phyloP scores from a whole-genome alignment of 2,329 filamentous ascomycete species.

The Chrysoporthe cubensis region DNA sequence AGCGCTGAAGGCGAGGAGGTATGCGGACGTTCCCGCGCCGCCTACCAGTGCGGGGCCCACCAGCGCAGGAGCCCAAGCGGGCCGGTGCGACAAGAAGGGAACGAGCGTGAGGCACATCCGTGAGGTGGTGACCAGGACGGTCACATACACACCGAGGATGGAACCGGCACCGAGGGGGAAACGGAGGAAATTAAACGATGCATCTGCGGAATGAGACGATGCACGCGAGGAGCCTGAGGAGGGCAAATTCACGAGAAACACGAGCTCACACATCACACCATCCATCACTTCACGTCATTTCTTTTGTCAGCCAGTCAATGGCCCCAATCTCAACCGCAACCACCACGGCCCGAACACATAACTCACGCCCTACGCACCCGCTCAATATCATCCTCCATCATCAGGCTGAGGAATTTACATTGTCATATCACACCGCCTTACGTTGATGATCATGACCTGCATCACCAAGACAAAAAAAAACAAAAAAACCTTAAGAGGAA shows the following conservation, averaged over 20 bases:
- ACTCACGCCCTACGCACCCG: background rate
- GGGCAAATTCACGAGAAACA: conserved; percentile 1
- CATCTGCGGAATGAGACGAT: conserved; percentile 5
- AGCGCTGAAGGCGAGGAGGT: conserved; percentile 66
- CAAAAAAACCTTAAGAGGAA: conserved; percentile 16
- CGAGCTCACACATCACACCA: conserved; percentile 4
- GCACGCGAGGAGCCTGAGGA: background rate
- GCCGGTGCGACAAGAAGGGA: conserved; percentile 55
- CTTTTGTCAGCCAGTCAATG: background rate
- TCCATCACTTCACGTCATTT: background rate
- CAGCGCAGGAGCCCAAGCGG: conserved; percentile 13
- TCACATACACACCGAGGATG: conserved; percentile 86
- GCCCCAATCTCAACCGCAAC: background rate
- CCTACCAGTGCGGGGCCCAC: conserved; percentile 29
- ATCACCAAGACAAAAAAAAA: conserved; percentile 17
- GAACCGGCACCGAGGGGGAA: conserved; percentile 91
- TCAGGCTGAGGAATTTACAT: background rate
- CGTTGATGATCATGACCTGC: conserved; percentile 29
- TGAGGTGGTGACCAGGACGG: conserved; percentile 91
- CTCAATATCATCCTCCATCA: background rate
- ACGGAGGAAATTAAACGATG: conserved; percentile 68
- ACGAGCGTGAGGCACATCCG: conserved; percentile 73
- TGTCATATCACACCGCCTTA: conserved; percentile 8
- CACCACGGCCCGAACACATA: background rate
- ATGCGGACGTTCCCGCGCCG: conserved; percentile 58